Base-by-base conservation (phyloP, 2,329 filamentous ascomycete species). In the Cytospora piceicola region DNA sequence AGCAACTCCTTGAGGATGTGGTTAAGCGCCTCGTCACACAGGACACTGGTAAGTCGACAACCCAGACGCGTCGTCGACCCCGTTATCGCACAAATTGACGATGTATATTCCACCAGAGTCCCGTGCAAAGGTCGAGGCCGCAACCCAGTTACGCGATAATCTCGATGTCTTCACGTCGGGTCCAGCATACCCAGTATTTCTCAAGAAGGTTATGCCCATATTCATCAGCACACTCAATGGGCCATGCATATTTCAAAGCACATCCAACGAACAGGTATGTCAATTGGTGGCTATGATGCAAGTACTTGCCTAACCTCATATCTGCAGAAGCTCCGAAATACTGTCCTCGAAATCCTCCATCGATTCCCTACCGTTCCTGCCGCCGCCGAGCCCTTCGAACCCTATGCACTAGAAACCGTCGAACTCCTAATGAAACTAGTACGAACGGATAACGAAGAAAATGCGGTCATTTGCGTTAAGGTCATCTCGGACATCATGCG, bases 381-480 rank as follows among this genome's bases (percentile, higher is more conserved):
- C 49, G 90, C 92, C 2, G 79, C 88, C 62, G 93, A 97, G 72
- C 88, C 88, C 0, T 89, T 97, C 78, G 94, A 98, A 76, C 91
- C 90, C 0, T 96, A 94, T 77, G 94, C 94, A 49, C 86, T 89
- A 70, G 92, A 96, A 75, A 89, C 96, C 67, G 92, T 97, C 67
- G 94, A 97, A 74, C 84, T 96, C 70, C 84, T 98, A 69, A 94
- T 98, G 88, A 86, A 87, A 63, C 81, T 99, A 66, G 93, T 98
- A 67, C 89, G 90, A 71, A 90, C 88, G 52, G 95, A 99, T 78
- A 99, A 99, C 73, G 95, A 99, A 79, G 95, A 99, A 69, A 99
- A 99, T 83, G 95, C 94, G 2, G 93, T 96, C n/a, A 81, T 99
- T 69, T 97, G 94, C 76, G 93, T 99, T 80, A 99, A 99, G 82